phyloP scores from a whole-genome alignment of 2,329 filamentous ascomycete species.

The Ophiostoma australiae region DNA sequence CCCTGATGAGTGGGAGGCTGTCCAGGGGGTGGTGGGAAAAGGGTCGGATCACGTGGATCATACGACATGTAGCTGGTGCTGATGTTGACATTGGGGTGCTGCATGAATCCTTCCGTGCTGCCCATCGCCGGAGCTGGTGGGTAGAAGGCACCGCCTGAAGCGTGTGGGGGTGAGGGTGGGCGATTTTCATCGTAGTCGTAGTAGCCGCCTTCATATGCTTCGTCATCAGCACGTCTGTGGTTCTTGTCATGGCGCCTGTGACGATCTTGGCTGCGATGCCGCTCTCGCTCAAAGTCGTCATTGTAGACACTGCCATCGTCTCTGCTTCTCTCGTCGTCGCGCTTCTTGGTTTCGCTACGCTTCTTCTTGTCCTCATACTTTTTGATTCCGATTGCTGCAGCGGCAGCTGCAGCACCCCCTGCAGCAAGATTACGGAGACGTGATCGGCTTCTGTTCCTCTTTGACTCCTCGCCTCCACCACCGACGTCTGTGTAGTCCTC shows the following conservation, averaged over 20 bases:
- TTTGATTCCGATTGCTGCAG: constrained; percentile 59
- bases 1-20: constrained; percentile 30
- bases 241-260: constrained; percentile 25
- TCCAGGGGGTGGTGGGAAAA: constrained; percentile 39
- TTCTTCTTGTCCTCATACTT: constrained; percentile 51
- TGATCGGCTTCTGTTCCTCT: constrained; percentile 45
- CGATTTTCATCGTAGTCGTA: constrained; percentile 32
- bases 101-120: constrained; percentile 31
- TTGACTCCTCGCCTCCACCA: constrained; percentile 12
- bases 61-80: constrained; percentile 38
- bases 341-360: constrained; percentile 33
- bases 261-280: constrained; percentile 32
- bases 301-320: constrained; percentile 8
- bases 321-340: constrained; percentile 33
- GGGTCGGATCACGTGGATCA: constrained; percentile 41
- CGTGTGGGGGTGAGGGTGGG: constrained; percentile 46
- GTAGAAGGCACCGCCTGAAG: constrained; percentile 49
- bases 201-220: constrained; percentile 31
- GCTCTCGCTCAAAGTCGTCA: constrained; percentile 6
- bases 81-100: constrained; percentile 37
- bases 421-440: constrained; percentile 51
- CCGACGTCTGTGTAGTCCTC: neutral
- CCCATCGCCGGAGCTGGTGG: constrained; percentile 33
- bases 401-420: constrained; percentile 52
- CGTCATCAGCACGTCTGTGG: constrained; percentile 30